Conservation (phyloP, 2,329 filamentous ascomycete genomes). For the Fusarium brevicatenulatum region DNA sequence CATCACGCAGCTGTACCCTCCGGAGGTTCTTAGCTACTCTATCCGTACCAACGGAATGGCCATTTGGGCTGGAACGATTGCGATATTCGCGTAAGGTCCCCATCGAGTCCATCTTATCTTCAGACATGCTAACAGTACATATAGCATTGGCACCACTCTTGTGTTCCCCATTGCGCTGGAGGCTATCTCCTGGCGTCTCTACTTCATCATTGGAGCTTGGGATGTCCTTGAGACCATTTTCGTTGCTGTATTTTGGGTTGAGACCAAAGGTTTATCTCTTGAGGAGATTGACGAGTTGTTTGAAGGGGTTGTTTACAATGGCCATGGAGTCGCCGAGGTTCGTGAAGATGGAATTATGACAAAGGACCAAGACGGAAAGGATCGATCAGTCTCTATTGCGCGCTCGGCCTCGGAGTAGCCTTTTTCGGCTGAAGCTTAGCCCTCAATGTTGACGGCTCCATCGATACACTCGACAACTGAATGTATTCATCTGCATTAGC, state of each 20-base stretch:
- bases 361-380: not conserved
- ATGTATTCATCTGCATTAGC: too few species aligned
- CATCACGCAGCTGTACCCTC: not conserved
- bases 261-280: not conserved
- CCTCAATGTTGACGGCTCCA: accelerated
- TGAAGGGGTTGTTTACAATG: not conserved
- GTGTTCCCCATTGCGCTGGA: not conserved
- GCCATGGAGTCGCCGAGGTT: not conserved
- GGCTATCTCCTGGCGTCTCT: not conserved
- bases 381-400: not conserved
- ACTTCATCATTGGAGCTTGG: not conserved
- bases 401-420: not conserved
- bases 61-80: not conserved
- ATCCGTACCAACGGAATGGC: not conserved
- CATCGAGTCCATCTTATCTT: accelerated
- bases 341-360: not conserved
- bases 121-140: accelerated
- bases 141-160: not conserved
- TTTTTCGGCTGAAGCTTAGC: too few species aligned
- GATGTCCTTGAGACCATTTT: not conserved
- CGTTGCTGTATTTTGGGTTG: not conserved
- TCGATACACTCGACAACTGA: accelerated
- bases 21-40: not conserved
- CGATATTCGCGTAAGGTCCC: not conserved
- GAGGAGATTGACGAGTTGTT: not conserved